Evolutionary conservation across 169 alveolate genomes (phyloP), one percentile per base, ranked within the genome.

Genomic region (Plasmodium gonderi): DNA sequence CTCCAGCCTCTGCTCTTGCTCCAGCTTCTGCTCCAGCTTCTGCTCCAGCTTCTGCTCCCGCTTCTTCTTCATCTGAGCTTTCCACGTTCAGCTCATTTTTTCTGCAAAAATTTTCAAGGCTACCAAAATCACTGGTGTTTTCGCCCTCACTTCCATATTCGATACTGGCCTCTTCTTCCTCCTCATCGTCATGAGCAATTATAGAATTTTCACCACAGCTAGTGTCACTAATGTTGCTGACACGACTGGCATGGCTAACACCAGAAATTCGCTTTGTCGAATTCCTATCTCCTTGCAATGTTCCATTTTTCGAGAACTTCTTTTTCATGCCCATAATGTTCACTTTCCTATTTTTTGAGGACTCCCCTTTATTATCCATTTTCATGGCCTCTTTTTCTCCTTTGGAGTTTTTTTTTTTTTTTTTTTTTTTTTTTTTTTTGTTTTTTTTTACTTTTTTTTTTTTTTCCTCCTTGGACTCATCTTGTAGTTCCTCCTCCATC

Each of bases 51-150:
- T n/a, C n/a, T n/a, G n/a, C n/a, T n/a, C n/a, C 40, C 45, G 72
- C 1, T 20, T 51, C 38, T 0, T 89, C 90, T 3, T 82, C 91
- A 26, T 44, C 80, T 7, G 94, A 89, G 31, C 94, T 89, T n/a
- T 23, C 31, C 17, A 47, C 82, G 38, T 36, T 49, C 47, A 89
- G 3, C 5, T 45, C 26, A 26, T 77, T 60, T 36, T 89, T 20
- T 29, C 45, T 60, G 47, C 74, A 77, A 68, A 89, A 89, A 7
- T 89, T 77, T 42, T 89, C 79, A 3, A 89, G 42, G 12, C 44
- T 75, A 2, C 2, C 31, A 5, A 47, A 12, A 14, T 83, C 92
- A 23, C 67, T 72, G 6, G 40, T 64, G 2, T 20, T 29, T 26
- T 14, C 40, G 26, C 44, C 76, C 14, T 4, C 67, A 44, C 33